phyloP scores from a whole-genome alignment of 768 basidiomycete genomes.

The Hygrophoropsis aurantiaca region DNA sequence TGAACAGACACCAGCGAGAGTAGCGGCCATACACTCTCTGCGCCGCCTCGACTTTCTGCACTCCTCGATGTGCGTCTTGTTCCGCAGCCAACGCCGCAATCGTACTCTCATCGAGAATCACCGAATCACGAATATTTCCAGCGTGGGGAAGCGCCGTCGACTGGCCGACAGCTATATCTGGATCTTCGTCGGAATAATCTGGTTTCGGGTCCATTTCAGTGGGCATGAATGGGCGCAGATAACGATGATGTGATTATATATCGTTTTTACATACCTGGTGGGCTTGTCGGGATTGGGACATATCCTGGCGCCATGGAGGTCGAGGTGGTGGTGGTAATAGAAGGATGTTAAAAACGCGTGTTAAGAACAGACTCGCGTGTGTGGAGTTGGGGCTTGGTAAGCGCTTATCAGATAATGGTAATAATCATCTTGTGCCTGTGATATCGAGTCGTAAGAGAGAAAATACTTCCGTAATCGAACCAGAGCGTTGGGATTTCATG shows the following conservation, averaged over 20 bases:
- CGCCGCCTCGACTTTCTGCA: slow-evolving; percentile 49
- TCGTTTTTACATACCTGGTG: slow-evolving; percentile 16
- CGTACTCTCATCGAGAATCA: neutral
- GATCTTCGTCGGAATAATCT: too few relatives aligned
- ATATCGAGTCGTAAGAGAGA: too few relatives aligned
- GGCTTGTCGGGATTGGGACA: slow-evolving; percentile 10
- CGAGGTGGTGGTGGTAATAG: too few relatives aligned
- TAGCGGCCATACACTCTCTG: slow-evolving; percentile 52
- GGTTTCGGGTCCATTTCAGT: slow-evolving; percentile 1
- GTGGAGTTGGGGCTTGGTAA: too few relatives aligned
- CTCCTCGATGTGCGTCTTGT: slow-evolving; percentile 38
- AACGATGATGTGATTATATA: neutral
- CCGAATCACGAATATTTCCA: neutral
- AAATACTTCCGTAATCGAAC: too few relatives aligned
- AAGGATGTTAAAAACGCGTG: too few relatives aligned
- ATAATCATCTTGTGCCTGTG: neutral
- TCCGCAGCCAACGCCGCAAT: slow-evolving; percentile 3
- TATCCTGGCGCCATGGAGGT: slow-evolving; percentile 18
- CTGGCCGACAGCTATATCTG: neutral
- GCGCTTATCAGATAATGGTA: slow-evolving; percentile 2
- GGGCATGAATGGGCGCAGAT: neutral
- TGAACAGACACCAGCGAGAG: slow-evolving; percentile 59
- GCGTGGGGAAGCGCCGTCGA: neutral
- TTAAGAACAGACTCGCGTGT: too few relatives aligned
- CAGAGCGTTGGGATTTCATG: too few relatives aligned